Evolutionary conservation across 176 grass and related monocot genomes (phyloP), one percentile per base, ranked within the genome.

Genomic region (Chloris gayana): DNA sequence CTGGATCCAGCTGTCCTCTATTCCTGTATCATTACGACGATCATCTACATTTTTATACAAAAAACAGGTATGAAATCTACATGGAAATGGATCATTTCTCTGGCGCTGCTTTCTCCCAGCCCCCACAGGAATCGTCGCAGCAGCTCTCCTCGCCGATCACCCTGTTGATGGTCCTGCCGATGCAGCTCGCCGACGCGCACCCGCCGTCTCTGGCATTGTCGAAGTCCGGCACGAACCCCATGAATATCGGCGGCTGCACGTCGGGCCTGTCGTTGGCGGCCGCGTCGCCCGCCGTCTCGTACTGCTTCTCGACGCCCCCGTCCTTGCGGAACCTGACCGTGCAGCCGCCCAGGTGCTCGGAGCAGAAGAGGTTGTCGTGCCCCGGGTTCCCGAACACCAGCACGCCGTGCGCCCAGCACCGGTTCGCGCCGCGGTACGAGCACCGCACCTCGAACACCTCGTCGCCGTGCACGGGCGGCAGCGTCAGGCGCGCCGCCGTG

Each of bases 361-460:
- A 39, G 87, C 87, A 89, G 71, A 89, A 64, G 77, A 89, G 45
- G 82, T 81, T 56, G 87, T 89, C 87, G 82, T 89, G 82, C 9
- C 87, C 87, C 3, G 87, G 87, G 82, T 89, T 89, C 32, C 22
- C 10, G 82, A 89, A 85, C 32, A 89, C 26, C 34, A 13, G 82
- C 17, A 89, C 64, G 77, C 82, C 82, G 77, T 85, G 87, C 77
- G 87, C 87, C 87, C 87, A 89, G 87, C 87, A 89, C 2, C 77
- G 87, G 82, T 89, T 89, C 37, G 82, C 78, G 57, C 87, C 87
- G 66, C 82, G 87, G 87, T 89, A 89, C 3, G 87, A 81, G 87
- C 87, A 89, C 12, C 81, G 77, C 66, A 89, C 87, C 87, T 89
- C 87, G 87, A 85, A 89, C 35, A 85, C 82, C 82, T 85, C 87